Conservation (phyloP, 1,139 yeast genomes). For the Suhomyces choctaworum region DNA sequence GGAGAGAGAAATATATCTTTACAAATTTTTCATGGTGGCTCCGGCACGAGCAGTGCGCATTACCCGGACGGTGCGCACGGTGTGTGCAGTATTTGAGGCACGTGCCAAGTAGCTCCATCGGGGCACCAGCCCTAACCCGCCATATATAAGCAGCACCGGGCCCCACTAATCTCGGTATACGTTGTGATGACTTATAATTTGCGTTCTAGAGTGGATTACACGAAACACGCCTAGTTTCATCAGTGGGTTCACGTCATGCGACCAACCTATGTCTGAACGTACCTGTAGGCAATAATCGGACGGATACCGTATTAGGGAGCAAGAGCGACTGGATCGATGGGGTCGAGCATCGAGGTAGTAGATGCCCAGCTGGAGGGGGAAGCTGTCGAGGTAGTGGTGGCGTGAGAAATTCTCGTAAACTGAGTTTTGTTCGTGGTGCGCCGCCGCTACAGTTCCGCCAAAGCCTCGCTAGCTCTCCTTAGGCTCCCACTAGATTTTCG, state of each 20-base stretch:
- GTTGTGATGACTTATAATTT: conserved; percentile 51
- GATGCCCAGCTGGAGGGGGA: too few relatives aligned
- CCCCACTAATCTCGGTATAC: conserved; percentile 7
- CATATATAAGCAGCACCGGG: conserved; percentile 1
- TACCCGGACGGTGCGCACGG: conserved; percentile 8
- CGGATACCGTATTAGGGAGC: too few relatives aligned
- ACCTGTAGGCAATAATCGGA: too few relatives aligned
- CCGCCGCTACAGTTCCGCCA: too few relatives aligned
- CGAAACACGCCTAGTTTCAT: conserved; percentile 54
- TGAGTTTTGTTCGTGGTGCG: too few relatives aligned
- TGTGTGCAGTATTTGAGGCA: conserved; percentile 5
- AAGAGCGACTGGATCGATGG: too few relatives aligned
- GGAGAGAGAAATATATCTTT: conserved; percentile 9
- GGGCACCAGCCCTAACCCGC: conserved; percentile 11
- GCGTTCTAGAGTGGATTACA: conserved; percentile 48
- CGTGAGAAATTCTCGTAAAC: too few relatives aligned
- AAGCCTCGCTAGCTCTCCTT: too few relatives aligned
- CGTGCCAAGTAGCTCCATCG: background rate
- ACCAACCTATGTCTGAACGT: conserved; percentile 34
- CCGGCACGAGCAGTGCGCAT: conserved; percentile 7
- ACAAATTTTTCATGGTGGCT: conserved; percentile 13
- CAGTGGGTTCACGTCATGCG: conserved; percentile 41
- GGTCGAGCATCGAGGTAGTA: too few relatives aligned
- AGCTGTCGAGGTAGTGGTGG: too few relatives aligned
- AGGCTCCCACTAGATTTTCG: too few relatives aligned